Conservation (phyloP, 768 basidiomycete species). For the Obba rivulosa region DNA sequence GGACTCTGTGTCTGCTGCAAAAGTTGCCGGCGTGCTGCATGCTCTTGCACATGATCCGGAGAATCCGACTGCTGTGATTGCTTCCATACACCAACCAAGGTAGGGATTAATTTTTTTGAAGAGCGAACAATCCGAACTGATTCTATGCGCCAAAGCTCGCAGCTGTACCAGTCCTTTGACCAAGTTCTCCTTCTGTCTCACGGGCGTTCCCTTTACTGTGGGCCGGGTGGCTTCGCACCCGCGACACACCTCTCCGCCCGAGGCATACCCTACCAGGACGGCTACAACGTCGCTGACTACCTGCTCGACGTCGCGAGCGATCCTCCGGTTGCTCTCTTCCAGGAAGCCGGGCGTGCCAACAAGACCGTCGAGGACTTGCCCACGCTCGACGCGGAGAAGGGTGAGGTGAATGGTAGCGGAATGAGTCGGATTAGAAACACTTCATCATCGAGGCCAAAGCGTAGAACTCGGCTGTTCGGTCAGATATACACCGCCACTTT, state of each 20-base stretch:
- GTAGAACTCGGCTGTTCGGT: not conserved
- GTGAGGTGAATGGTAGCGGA: not conserved
- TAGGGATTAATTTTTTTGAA: slow-evolving; percentile 20
- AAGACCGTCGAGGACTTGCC: not conserved
- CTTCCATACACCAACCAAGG: slow-evolving; percentile 88
- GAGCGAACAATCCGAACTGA: not conserved
- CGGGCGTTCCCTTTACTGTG: slow-evolving; percentile 75
- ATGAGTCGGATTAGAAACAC: not conserved
- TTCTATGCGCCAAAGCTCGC: slow-evolving; percentile 46
- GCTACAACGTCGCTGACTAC: slow-evolving; percentile 92
- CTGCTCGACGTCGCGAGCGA: slow-evolving; percentile 83
- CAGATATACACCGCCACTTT: slow-evolving; percentile 64
- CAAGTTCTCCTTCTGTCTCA: slow-evolving; percentile 72
- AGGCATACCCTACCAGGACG: slow-evolving; percentile 53
- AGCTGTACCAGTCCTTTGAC: slow-evolving; percentile 82
- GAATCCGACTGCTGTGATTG: slow-evolving; percentile 75
- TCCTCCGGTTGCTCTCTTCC: slow-evolving; percentile 46
- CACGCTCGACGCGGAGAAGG: not conserved
- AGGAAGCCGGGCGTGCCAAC: slow-evolving; percentile 2
- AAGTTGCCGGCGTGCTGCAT: slow-evolving; percentile 72
- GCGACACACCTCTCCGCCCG: slow-evolving; percentile 53
- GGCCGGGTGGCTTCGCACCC: slow-evolving; percentile 68
- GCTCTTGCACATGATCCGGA: slow-evolving; percentile 65
- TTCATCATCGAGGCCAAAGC: too few relatives aligned
- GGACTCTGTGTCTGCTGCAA: slow-evolving; percentile 83